Evolutionary conservation across 352 stramenopile species (phyloP), one percentile per base, ranked within the genome.

Genomic region (Pythium scleroteichum): DNA sequence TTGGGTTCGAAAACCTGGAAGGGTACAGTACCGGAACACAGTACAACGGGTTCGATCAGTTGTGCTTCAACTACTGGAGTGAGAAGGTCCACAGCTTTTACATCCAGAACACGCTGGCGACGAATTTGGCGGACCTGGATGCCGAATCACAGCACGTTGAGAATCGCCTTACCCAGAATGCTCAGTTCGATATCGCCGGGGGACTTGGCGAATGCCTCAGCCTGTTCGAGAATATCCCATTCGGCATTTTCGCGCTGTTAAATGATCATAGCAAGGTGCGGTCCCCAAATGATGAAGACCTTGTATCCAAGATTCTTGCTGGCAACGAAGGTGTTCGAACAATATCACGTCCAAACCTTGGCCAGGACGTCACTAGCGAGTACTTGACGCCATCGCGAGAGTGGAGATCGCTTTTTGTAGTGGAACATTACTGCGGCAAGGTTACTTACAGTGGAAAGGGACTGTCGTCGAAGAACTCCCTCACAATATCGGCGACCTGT

Each of bases 31-130:
- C 13, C n/a, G 56, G 46, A 7, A 59, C 69, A 5, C 66, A 71
- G n/a, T 62, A 80, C 35, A 89, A 89, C 45, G 82, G 79, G 19
- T 91, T 94, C 44, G 81, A 92, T 53, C 81, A 91, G 61, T 69
- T 92, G 12, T 91, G 82, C 47, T 85, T 84, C 49, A 91, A 94
- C 46, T 94, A 94, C 60, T 94, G 85, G 85, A 88, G 81, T 55
- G 82, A 94, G 59, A 94, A 92, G 41, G 78, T 90, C 19, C 80
- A 88, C 58, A 78, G 78, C 38, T 91, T 92, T 50, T 94, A 88
- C 64, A 72, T 92, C 27, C 78, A 90, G 65, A 87, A 88, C 58
- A 92, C 80, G 9, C 50, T 89, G 17, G 73, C 79, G 3, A 80
- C 84, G 13, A 87, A 85, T 47, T 79, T 87, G 8, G 66, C 68